Base-by-base conservation (phyloP, 2,329 filamentous ascomycete genomes). In the Aspergillus sp. region DNA sequence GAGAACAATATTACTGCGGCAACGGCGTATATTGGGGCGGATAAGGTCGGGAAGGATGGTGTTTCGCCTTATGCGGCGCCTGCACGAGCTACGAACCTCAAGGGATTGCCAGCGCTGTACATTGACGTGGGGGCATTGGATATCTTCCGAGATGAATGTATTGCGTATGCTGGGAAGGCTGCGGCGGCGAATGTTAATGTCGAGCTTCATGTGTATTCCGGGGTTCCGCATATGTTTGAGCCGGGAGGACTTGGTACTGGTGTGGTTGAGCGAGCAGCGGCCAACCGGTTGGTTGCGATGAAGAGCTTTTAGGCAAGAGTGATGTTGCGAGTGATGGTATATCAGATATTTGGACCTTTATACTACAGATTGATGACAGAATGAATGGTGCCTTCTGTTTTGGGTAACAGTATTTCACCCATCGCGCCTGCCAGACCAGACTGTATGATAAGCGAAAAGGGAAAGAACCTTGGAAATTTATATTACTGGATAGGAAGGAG, bases 101-200 rank as follows among this genome's bases (percentile, higher is more conserved):
- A 11, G 8, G 43, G 41, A 5, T 35, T 61, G 21, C 55, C 55
- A 21, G 17, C 33, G 17, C 6, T 43, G 14, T 61, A 56, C n/a
- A 33, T 61, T n/a, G 58, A 61, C 14, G 23, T 54, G 12, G 58
- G 58, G 0, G 52, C 45, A 7, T 15, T 55, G 33, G 58, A 61
- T 31, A 52, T 58, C 4, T 58, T 61, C 33, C 31, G 45, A 2
- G 45, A 52, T 6, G 55, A 60, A 23, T 31, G n/a, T 7, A 4
- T 55, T 21, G 37, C 43, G 6, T 60, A 52, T 48, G 55, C 46
- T 6, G 3, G 40, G 9, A 17, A 40, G 6, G 14, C 52, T n/a
- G n/a, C 15, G 41, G 17, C 4, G 12, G 50, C 37, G 2, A 37
- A 40, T 19, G 25, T 57, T 6, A 21, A 25, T n/a, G 33, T 48